Base-by-base conservation (phyloP, 2,329 filamentous ascomycete species). In the Lachnellula cervina region DNA sequence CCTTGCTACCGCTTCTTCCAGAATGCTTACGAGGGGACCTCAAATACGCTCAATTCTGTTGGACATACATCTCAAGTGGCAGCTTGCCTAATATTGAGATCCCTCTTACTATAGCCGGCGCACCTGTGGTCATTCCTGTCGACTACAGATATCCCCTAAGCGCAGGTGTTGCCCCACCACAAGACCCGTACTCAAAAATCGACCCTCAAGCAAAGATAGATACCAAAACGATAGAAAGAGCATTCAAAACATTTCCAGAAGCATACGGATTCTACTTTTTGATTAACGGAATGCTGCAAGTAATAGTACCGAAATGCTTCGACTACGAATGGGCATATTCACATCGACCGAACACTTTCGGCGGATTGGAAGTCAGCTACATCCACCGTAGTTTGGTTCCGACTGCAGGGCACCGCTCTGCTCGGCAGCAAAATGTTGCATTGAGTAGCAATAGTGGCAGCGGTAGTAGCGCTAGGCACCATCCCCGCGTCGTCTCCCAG, bases 351-450 rank as follows among this genome's bases (percentile, higher is more conserved):
- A 47, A 49, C 45, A 16, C 16, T 17, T 54, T 54, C 35, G 51
- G 51, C 14, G 51, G 51, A 6, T 32, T 54, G 32, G 32, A 54
- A 42, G 43, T 54, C 23, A 35, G 51, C 28, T 54, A 54, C 32
- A 54, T 54, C 17, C 35, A 21, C 19, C 42, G 38, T 17, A 54
- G 32, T 2, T 23, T 54, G 14, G 23, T 16, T 47, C 32, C 42
- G 13, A 52, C 49, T 16, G 14, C 38, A 23, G 40, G 49, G 37
- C 43, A 21, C 11, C 19, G 19, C 13, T 28, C 43, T 14, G 16
- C 21, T 8, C 7, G 43, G 43, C 43, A 28, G 19, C 19, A 28
- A 25, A 28, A 25, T 21, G 21, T 25, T 21, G 19, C 43, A 28
- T 28, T 17, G 1, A 21, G 43, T 14, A 46, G 21, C 43, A 46